These are phyloP conservation scores for Sphaerobolus stellatus DNA, from an alignment of 1,284 basidiomycete species.

Conservation along the genomic window DNA sequence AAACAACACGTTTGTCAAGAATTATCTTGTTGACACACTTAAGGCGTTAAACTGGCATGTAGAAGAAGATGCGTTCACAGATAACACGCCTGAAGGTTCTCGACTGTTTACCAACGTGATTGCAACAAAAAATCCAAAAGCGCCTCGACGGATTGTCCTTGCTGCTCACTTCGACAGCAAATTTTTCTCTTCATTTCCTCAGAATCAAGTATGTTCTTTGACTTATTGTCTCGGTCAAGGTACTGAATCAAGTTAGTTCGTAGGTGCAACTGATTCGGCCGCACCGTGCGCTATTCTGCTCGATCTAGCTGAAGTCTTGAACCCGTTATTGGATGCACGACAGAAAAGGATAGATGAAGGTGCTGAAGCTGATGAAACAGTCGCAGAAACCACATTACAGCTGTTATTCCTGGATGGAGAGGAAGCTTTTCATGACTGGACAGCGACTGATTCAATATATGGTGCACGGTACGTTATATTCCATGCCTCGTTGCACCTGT, in stretches of 20 bases:
- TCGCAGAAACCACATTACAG: constrained; percentile 83
- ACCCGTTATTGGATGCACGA: constrained; percentile 66
- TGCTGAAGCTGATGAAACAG: constrained; percentile 71
- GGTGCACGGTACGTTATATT: constrained; percentile 69
- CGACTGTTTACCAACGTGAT: constrained; percentile 89
- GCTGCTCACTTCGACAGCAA: constrained; percentile 97
- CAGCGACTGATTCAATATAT: constrained; percentile 87
- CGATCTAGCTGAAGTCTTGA: constrained; percentile 81
- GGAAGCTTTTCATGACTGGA: constrained; percentile 94
- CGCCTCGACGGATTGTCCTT: constrained; percentile 79
- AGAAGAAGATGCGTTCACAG: constrained; percentile 78
- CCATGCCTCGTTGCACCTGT: not conserved
- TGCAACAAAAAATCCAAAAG: constrained; percentile 89
- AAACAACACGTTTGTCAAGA: constrained; percentile 76
- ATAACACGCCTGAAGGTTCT: constrained; percentile 79
- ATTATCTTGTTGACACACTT: constrained; percentile 73
- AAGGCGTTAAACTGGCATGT: constrained; percentile 79
- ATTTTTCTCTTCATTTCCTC: constrained; percentile 71
- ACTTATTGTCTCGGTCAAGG: too few relatives aligned
- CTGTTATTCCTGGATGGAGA: constrained; percentile 99
- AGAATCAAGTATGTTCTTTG: constrained; percentile 78
- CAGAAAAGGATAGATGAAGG: constrained; percentile 55
- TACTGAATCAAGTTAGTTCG: constrained; percentile 78
- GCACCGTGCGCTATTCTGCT: constrained; percentile 93
- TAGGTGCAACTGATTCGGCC: constrained; percentile 97